Base-by-base conservation (phyloP, 345 rosid species). In the Clarkia xantiana region DNA sequence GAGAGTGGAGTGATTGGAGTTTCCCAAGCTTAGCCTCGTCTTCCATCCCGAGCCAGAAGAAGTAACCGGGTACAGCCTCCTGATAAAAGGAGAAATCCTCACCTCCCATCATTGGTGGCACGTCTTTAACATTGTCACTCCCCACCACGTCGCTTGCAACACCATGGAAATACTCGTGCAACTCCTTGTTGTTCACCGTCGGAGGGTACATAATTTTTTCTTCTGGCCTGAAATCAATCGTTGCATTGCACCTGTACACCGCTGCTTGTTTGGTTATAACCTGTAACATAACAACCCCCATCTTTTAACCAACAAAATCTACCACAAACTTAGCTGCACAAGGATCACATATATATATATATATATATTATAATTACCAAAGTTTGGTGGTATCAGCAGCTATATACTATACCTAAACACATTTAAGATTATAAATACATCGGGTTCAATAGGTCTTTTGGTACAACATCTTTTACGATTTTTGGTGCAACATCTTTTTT, bases 31-130 rank as follows among this genome's bases (percentile, higher is more conserved):
- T 68, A 58, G 62, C 67, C 18, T 44, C 47, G 53, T 78, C 65
- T 58, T 67, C 76, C 87, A 79, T 79, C 29, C 95, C 95, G 1
- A 82, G 40, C n/a, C 78, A 69, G 70, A 68, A 74, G 51, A 89
- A 70, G 63, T 74, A 68, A 9, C 95, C 97, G 6, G 97, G 88
- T 3, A 76, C 52, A n/a, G 38, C 36, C 70, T 89, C 86, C 66
- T 80, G 90, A 63, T 80, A 89, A 59, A 85, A 89, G 0, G 91
- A 54, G 69, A 89, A 89, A 61, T 85, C 97, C 59, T 89, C 97
- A 11, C 90, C 65, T 52, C 94, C 94, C 94, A 80, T 89, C 63
- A 75, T 3, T 9, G 83, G 94, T 44, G 75, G 69, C 84, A 77
- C 76, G 41, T 62, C 74, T 3, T 62, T 56, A 13, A 82, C 61